These are phyloP conservation scores for Leishmania major DNA, from an alignment of 208 protist genomes.

Conservation along the genomic window DNA sequence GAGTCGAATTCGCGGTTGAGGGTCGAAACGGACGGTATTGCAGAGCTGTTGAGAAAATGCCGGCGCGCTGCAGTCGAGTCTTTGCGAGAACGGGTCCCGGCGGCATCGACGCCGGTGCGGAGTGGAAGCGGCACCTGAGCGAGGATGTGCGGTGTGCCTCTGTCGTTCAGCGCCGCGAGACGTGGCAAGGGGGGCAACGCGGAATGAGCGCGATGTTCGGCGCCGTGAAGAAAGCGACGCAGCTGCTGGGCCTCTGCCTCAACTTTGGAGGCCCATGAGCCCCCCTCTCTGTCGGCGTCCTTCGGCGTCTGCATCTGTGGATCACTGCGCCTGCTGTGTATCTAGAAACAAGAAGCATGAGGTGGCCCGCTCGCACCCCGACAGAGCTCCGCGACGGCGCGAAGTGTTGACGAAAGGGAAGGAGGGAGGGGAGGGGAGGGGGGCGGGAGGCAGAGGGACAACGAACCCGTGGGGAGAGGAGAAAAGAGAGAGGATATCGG, in stretches of 20 bases:
- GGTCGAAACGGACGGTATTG: conserved; percentile 18
- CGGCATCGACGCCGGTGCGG: not conserved
- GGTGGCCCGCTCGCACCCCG: not conserved
- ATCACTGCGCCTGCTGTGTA: not conserved
- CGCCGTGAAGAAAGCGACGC: conserved; percentile 16
- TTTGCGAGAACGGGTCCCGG: not conserved
- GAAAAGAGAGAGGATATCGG: no score
- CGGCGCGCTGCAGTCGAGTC: not conserved
- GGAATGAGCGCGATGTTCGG: not conserved
- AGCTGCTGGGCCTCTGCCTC: conserved; percentile 22
- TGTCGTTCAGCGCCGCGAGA: not conserved
- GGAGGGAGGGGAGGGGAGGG: not conserved
- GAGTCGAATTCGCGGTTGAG: conserved; percentile 28
- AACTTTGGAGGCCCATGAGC: conserved; percentile 17
- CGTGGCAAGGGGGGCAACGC: conserved; percentile 1
- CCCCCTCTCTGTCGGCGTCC: not conserved
- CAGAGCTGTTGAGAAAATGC: not conserved
- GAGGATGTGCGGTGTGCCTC: not conserved
- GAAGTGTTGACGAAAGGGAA: not conserved
- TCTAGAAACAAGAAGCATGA: not conserved
- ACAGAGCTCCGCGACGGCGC: not conserved
- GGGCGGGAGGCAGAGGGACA: not conserved
- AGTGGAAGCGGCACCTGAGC: not conserved
- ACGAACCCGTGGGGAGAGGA: not conserved
- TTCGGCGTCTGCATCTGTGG: not conserved